Evolutionary conservation across 1,139 yeast genomes (phyloP), one percentile per base, ranked within the genome.

Genomic region (Yamadazyma atlantica): DNA sequence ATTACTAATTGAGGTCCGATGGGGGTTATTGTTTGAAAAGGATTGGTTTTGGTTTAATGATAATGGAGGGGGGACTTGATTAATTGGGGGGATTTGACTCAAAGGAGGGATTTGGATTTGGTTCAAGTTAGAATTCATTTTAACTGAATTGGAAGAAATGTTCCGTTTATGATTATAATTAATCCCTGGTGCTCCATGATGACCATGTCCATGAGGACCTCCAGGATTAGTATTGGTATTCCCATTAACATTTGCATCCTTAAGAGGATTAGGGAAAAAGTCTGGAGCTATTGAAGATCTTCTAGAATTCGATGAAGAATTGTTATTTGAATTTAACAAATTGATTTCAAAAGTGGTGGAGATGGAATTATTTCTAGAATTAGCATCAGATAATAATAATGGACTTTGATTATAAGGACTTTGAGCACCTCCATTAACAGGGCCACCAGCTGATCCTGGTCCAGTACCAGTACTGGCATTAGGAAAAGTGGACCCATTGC

Each of bases 281-380:
- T 68, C 73, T 1, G 71, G 70, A 6, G 71, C 69, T 30, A 64
- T 58, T 6, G 69, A 62, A 25, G 69, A 64, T 32, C 71, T 56
- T 46, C 73, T 57, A 26, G 65, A 59, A 37, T 60, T 57, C 26
- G 62, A 43, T 7, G 60, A 55, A 1, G 63, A 52, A 35, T 50
- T 52, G 37, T 55, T 57, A 23, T 55, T 53, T 9, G 69, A 58
- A 17, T 53, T 54, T 34, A 60, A 45, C 3, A 53, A 46, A 17
- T 57, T 51, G 33, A 62, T 57, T 38, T 67, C 73, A 45, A 62
- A 61, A 32, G 60, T 62, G 11, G 51, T 45, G 4, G 66, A 55
- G 22, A 66, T 60, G 14, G 72, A 66, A 49, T 66, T 66, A 43
- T 65, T 63, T 40, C 73, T 53, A 16, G 68, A 60, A 17, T 53